Base-by-base conservation (phyloP, 352 stramenopile species). In the Phytophthora chlamydospora region DNA sequence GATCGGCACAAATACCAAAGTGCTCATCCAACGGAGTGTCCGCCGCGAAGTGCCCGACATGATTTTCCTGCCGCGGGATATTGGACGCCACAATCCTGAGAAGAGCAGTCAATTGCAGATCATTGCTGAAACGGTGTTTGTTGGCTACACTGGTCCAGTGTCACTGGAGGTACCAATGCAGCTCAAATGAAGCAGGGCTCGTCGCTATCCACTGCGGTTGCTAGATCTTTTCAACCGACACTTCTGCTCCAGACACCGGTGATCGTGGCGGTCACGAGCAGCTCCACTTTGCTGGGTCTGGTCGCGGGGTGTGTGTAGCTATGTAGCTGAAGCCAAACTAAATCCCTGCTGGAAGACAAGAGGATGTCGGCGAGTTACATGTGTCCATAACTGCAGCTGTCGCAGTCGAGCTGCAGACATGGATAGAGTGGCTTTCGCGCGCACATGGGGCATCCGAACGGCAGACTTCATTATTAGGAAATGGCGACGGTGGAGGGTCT, bases 1-100 rank as follows among this genome's bases (percentile, higher is more conserved):
- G 16, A 3, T 24, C 32, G 17, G 33, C 12, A 33, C 31, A 64
- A 66, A 71, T 58, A 42, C 27, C 31, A 51, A 66, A 62, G 40
- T 71, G 56, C 7, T 4, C 47, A 7, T 47, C 16, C 19, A 54
- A 9, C 19, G 39, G 9, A 27, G 6, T 33, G 11, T 17, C 10
- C 42, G 24, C 24, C 40, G 11, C 9, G 27, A 50, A 6, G 27
- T 29, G 10, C 45, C 12, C 16, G 9, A 29, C 19, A 24, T 27
- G 35, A 46, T 56, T 56, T 57, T 57, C 49, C 8, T 36, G 21
- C 27, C 19, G 11, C 21, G 21, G 21, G 21, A 24, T 54, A 43
- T 43, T 56, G 48, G 48, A 45, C 48, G 48, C 9, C 34, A n/a
- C 38, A 40, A 57, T 47, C 38, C 27, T 24, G 49, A 24, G 12